Evolutionary conservation across 495 filamentous ascomycete species (phyloP).

Genomic region (Neurospora intermedia): DNA sequence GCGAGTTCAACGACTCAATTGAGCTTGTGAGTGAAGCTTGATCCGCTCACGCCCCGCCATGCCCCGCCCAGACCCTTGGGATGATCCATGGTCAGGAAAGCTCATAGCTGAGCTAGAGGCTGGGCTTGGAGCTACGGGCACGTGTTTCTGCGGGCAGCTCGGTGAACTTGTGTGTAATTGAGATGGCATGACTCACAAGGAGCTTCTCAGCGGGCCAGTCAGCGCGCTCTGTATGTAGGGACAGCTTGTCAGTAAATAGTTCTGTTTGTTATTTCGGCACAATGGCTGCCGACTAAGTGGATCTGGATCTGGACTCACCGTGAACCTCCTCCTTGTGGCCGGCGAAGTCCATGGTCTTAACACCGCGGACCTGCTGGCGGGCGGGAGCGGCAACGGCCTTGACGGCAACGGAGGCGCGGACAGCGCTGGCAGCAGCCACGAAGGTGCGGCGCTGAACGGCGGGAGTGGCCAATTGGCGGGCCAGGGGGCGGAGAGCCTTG

Average conservation of each 20-base stretch:
- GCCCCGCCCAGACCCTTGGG: not conserved
- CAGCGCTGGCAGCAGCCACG: conserved; percentile 52
- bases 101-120: not conserved
- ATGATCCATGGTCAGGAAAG: not conserved
- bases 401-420: conserved; percentile 42
- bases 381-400: conserved; percentile 36
- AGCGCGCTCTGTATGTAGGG: conserved; percentile 59
- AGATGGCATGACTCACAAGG: conserved; percentile 47
- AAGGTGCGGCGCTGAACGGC: conserved; percentile 60
- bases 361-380: conserved; percentile 59
- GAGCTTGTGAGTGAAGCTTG: not conserved
- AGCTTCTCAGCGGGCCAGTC: conserved; percentile 99
- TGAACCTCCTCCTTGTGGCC: conserved; percentile 87
- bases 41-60: not conserved
- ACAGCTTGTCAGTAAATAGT: conserved; percentile 6
- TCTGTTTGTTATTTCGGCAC: not conserved
- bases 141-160: not conserved
- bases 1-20: not conserved
- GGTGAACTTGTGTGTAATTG: not conserved
- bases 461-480: conserved; percentile 59
- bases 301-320: conserved; percentile 39
- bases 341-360: conserved; percentile 92
- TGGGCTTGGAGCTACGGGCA: not conserved
- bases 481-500: conserved; percentile 69
- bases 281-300: not conserved